Evolutionary conservation across 768 basidiomycete species (phyloP).

Genomic region (Leccinellum albellum): DNA sequence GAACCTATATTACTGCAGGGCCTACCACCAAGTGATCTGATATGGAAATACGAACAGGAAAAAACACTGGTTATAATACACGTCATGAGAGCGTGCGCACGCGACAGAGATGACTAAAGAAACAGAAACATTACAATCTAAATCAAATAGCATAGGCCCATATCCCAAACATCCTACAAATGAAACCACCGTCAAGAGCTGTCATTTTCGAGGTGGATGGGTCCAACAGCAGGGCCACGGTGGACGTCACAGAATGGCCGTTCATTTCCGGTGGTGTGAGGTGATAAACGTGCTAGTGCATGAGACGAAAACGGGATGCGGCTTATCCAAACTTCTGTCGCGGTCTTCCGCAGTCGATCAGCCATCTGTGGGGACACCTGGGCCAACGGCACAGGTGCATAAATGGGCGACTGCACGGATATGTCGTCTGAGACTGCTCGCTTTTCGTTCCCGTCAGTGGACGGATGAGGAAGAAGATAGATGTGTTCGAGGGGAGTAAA

Average conservation of each 20-base stretch:
- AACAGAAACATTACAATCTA: constrained; percentile 3
- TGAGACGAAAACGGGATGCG: constrained; percentile 9
- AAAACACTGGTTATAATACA: neutral
- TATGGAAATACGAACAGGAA: neutral
- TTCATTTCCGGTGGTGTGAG: constrained; percentile 5
- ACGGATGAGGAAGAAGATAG: constrained; percentile 48
- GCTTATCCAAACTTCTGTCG: constrained; percentile 67
- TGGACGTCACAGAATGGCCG: neutral
- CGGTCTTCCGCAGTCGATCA: constrained; percentile 45
- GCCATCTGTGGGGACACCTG: constrained; percentile 53
- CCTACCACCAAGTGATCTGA: neutral
- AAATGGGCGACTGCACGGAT: constrained; percentile 35
- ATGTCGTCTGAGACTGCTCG: neutral
- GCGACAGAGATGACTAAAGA: neutral
- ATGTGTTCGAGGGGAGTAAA: constrained; percentile 51
- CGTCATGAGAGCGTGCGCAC: neutral
- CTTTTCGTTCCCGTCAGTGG: constrained; percentile 10
- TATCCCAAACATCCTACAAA: neutral
- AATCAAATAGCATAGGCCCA: neutral
- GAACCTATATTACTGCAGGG: neutral
- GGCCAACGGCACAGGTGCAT: constrained; percentile 63
- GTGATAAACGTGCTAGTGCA: neutral
- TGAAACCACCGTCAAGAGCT: constrained; percentile 4
- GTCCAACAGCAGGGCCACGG: constrained; percentile 11
- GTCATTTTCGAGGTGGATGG: constrained; percentile 18